A percentile compares a stretch with the other conserved stretches of the same genome.
Evolutionary conservation across 129 eudicot genomes (phyloP).

Genomic region (sunflower (Helianthus annuus)): HanXRQr2.0-SUNRISE NC_035443.2:182337653-182338152

Average conservation of each 20-base stretch:
- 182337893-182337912: constrained; percentile 5
- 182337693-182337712: not conserved
- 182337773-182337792: constrained; percentile 35
- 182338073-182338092: constrained; percentile 34
- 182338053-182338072: constrained; percentile 38
- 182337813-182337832: constrained; percentile 27
- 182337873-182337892: constrained; percentile 28
- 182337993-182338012: constrained; percentile 6
- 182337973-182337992: constrained; percentile 28
- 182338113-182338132: constrained; percentile 36
- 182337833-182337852: constrained; percentile 31
- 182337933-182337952: constrained; percentile 13
- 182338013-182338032: constrained; percentile 22
- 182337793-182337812: constrained; percentile 30
- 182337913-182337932: constrained; percentile 4
- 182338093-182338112: constrained; percentile 35
- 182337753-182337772: constrained; percentile 55
- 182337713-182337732: constrained; percentile 1
- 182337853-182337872: constrained; percentile 37
- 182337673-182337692: not conserved
- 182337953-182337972: constrained; percentile 26
- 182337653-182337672: constrained; percentile 7
- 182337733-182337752: constrained; percentile 1
- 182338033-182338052: constrained; percentile 22
- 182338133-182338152: constrained; percentile 32